Conservation (phyloP, 805 yeast species). For the Dipodascopsis uninucleata region DNA sequence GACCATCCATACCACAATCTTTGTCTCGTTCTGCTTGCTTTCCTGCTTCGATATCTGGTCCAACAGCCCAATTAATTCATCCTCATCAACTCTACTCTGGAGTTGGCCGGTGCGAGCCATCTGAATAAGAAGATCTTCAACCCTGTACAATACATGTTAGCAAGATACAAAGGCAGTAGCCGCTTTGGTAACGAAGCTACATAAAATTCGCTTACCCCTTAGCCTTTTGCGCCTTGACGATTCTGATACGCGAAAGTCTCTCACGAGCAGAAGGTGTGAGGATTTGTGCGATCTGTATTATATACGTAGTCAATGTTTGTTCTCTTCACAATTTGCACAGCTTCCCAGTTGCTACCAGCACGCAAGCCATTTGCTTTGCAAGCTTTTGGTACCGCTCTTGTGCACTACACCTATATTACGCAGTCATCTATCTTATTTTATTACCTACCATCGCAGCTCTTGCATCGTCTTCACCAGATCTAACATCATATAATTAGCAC, state of each 20-base stretch:
- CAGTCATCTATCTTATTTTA: neutral
- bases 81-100: constrained; percentile 68
- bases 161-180: no score
- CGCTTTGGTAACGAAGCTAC: neutral
- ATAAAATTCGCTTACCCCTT: constrained; percentile 42
- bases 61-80: constrained; percentile 75
- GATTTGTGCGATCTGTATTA: constrained; percentile 58
- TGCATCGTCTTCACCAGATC: constrained; percentile 21
- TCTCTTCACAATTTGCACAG: neutral
- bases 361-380: constrained; percentile 41
- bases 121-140: constrained; percentile 71
- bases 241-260: constrained; percentile 74
- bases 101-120: constrained; percentile 76
- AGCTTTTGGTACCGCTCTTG: neutral
- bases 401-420: neutral
- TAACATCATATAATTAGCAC: no score
- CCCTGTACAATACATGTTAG: constrained; percentile 36
- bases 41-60: constrained; percentile 76
- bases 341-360: constrained; percentile 24
- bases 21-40: constrained; percentile 52
- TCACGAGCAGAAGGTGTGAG: constrained; percentile 83
- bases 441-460: constrained; percentile 21
- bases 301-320: neutral
- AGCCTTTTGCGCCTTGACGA: constrained; percentile 91
- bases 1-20: constrained; percentile 54